phyloP scores from a whole-genome alignment of 495 filamentous ascomycete species.

The Penicillium riverlandense region DNA sequence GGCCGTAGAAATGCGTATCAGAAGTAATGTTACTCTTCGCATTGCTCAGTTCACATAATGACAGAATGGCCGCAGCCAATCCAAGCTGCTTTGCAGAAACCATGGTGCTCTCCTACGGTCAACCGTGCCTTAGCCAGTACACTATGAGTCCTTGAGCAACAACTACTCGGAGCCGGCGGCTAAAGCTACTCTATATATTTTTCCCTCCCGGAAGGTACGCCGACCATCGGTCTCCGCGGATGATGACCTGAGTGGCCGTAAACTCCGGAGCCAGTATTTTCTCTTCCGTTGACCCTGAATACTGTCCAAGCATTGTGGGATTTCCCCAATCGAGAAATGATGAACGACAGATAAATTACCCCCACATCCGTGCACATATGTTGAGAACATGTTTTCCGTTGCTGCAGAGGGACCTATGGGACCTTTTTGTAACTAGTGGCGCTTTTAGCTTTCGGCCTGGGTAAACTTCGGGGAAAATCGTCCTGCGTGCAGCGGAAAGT shows the following conservation, averaged over 20 bases:
- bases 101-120: neutral
- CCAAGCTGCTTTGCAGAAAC: conserved; percentile 5
- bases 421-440: neutral
- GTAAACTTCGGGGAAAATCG: conserved; percentile 1
- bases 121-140: too few relatives aligned
- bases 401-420: neutral
- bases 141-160: neutral
- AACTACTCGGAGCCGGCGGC: neutral
- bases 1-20: conserved; percentile 44
- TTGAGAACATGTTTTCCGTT: too few relatives aligned
- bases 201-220: neutral
- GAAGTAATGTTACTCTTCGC: conserved; percentile 12
- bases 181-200: conserved; percentile 4
- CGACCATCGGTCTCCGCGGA: too few relatives aligned
- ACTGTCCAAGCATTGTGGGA: too few relatives aligned
- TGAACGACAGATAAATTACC: too few relatives aligned
- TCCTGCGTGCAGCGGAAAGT: too few relatives aligned
- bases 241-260: too few relatives aligned
- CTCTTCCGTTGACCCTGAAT: too few relatives aligned
- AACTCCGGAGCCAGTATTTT: too few relatives aligned
- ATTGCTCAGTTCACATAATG: conserved; percentile 9
- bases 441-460: conserved; percentile 1
- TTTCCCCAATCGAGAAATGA: neutral
- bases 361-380: too few relatives aligned
- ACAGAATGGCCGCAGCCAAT: conserved; percentile 9